phyloP scores from a whole-genome alignment of 169 alveolate genomes.

The Plasmodium gonderi region DNA sequence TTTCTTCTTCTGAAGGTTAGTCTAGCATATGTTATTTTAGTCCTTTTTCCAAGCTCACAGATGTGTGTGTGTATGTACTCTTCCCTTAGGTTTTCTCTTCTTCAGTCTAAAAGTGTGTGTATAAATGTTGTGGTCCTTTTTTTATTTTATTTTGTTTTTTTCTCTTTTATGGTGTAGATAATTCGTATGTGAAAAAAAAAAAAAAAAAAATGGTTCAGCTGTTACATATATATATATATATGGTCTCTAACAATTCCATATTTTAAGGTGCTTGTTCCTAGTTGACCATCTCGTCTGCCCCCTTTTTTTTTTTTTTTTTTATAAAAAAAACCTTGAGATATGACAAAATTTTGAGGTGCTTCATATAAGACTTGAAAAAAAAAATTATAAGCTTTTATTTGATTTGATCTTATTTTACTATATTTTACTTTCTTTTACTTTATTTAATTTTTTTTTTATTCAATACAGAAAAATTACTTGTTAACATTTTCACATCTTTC shows the following conservation, averaged over 20 bases:
- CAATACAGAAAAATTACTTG: background rate
- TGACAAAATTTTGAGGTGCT: background rate
- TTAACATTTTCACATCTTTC: background rate
- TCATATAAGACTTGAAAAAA: background rate
- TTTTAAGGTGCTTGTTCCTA: no score
- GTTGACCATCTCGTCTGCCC: no score
- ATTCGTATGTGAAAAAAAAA: background rate
- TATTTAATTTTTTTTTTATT: background rate
- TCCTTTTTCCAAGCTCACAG: background rate
- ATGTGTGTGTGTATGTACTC: no score
- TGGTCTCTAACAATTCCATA: no score
- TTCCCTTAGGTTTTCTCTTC: background rate
- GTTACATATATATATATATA: no score
- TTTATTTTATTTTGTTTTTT: background rate
- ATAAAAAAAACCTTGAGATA: background rate
- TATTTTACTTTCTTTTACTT: background rate
- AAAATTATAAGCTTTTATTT: no score
- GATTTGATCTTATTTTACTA: no score
- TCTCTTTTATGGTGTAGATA: background rate
- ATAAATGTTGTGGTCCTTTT: background rate
- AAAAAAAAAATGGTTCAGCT: background rate
- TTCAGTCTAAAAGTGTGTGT: background rate
- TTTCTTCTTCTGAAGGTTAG: no score
- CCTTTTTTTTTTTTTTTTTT: background rate
- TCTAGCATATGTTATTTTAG: background rate